Conservation (phyloP, 805 yeast species). For the Clavispora carvajalis region DNA sequence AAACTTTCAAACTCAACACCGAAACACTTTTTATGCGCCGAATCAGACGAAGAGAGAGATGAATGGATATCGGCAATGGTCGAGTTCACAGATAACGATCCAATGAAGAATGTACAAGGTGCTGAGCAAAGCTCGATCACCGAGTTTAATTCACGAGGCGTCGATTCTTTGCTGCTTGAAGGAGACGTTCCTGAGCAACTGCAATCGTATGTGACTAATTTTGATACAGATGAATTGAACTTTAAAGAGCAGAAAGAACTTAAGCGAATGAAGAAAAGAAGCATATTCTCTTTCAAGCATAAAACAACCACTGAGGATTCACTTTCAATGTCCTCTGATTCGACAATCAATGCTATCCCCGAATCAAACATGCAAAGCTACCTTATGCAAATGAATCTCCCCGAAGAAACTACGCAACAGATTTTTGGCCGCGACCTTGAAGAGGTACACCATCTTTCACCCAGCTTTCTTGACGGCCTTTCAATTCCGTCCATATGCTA, state of each 20-base stretch:
- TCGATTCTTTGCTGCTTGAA: not conserved
- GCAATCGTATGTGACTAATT: not conserved
- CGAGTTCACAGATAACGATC: conserved; percentile 25
- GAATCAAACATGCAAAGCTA: conserved; percentile 18
- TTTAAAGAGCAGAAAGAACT: conserved; percentile 36
- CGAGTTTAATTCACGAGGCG: not conserved
- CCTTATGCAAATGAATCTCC: conserved; percentile 32
- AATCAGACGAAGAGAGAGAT: conserved; percentile 71
- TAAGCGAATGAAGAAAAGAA: conserved; percentile 42
- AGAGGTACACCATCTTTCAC: conserved; percentile 48
- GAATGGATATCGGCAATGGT: conserved; percentile 54
- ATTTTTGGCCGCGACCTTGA: conserved; percentile 65
- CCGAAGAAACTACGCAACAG: conserved; percentile 29
- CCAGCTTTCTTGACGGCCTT: conserved; percentile 39
- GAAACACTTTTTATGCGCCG: conserved; percentile 71
- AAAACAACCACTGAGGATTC: conserved; percentile 2
- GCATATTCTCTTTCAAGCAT: conserved; percentile 54
- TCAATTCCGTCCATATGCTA: conserved; percentile 70
- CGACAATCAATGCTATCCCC: no score
- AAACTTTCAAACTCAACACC: conserved; percentile 32
- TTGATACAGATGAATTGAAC: not conserved
- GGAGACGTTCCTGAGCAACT: not conserved
- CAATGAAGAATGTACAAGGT: not conserved
- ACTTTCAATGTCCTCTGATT: not conserved
- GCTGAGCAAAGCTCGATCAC: not conserved